Percentiles rank a stretch among this genome's conserved stretches.
These are phyloP conservation scores for Ogataea kodamae DNA, from an alignment of 805 yeast species.

Conservation along the genomic window DNA sequence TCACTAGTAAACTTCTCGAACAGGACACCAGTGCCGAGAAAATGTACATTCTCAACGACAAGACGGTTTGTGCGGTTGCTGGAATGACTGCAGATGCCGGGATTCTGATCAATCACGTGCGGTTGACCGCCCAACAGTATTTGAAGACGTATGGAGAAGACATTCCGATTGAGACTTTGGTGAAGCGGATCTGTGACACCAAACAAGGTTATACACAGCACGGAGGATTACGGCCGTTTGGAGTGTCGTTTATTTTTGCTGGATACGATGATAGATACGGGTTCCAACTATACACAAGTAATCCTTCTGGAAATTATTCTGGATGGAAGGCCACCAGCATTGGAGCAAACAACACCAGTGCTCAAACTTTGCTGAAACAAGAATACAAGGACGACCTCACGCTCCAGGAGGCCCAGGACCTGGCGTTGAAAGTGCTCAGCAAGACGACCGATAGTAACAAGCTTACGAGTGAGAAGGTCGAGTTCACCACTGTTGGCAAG, in stretches of 20 bases:
- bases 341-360: conserved; percentile 95
- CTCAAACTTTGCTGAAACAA: conserved; percentile 92
- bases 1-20: conserved; percentile 86
- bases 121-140: conserved; percentile 80
- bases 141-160: conserved; percentile 85
- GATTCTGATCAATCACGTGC: conserved; percentile 81
- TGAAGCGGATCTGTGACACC: conserved; percentile 83
- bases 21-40: conserved; percentile 94
- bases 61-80: conserved; percentile 82
- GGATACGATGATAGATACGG: conserved; percentile 90
- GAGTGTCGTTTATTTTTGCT: conserved; percentile 93
- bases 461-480: conserved; percentile 84
- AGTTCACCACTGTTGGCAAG: conserved; percentile 76
- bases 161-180: conserved; percentile 89
- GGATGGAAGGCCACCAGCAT: conserved; percentile 99
- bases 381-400: conserved; percentile 83
- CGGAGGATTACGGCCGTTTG: conserved; percentile 98
- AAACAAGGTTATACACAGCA: conserved; percentile 98
- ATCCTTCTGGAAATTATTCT: conserved; percentile 95
- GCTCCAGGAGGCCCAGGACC: conserved; percentile 72
- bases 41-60: conserved; percentile 76
- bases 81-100: conserved; percentile 98
- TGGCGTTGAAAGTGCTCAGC: conserved; percentile 86
- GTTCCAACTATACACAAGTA: conserved; percentile 89
- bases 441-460: conserved; percentile 91